Evolutionary conservation across 495 filamentous ascomycete species (phyloP), one percentile per base, ranked within the genome.

Genomic region (Neurospora africana): DNA sequence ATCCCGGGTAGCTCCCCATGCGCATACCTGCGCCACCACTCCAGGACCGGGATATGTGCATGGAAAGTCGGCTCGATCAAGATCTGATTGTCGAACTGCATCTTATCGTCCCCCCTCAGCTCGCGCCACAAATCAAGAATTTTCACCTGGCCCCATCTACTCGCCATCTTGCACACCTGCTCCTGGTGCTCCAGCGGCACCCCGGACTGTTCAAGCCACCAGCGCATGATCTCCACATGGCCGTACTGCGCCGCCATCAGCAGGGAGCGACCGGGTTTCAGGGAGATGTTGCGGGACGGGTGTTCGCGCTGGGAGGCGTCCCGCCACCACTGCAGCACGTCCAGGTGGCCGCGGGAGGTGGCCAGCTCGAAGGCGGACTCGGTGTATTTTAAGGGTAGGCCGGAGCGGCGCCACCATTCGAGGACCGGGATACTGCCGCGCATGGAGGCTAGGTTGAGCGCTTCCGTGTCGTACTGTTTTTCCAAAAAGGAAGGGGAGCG

Each of bases 261-360:
- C 23, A 97, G 88, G 36, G 91, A 90, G 76, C 93, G 91, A 39
- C 93, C 93, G 0, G 93, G 89, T 79, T 93, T 92, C 11, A 95
- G 84, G 0, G 78, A 69, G 75, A 87, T 81, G 53, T 65, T 65
- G 1, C 53, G 53, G 36, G 72, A 71, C 37, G 81, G 77, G 72
- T 83, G 77, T 70, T 79, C 53, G 6, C 53, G 79, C 38, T 82
- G 73, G 27, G 82, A 87, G 0, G 91, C 87, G 68, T 87, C 81
- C 73, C 91, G 91, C 94, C 94, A 98, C 94, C 94, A 98, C 74
- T 95, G 89, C 0, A 98, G 86, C 8, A 97, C 93, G 0, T 85
- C 82, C n/a, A 97, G 83, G 71, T 93, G 92, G 35, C 94, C 93
- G 78, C 93, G 90, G 3, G 89, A 89, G 72, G 89, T 93, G 30